Base-by-base conservation (phyloP, 2,329 filamentous ascomycete genomes). In the Emmonsiellopsis sp. region DNA sequence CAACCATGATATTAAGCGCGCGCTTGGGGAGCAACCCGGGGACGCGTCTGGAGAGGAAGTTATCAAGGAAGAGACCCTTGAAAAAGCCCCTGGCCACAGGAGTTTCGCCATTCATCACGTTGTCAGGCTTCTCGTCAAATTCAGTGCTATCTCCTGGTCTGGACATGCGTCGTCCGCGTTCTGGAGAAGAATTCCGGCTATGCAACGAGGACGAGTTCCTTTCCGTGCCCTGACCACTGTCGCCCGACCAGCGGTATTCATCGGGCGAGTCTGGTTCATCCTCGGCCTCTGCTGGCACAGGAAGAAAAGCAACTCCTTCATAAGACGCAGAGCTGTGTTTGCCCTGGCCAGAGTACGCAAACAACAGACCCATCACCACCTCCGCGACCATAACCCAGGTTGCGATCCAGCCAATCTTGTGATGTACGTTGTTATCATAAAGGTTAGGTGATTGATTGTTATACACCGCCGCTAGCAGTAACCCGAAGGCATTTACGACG, bases 341-440 rank as follows among this genome's bases (percentile, higher is more conserved):
- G 53, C 77, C 66, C 27, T 69, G 69, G 13, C 77, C 76, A 4
- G 79, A 76, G 56, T 86, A 80, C 42, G 77, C 72, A 51, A 83
- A 83, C 46, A 88, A 71, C 52, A 89, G 66, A 48, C 82, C 81
- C 65, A 95, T 74, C 40, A 86, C 62, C 13, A 86, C 77, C 72
- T 95, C 92, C 0, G 79, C 82, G 51, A 77, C 77, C 9, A 87
- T 77, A 3, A 91, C 75, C 76, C 82, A 86, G 2, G 86, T 92
- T 33, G 86, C 78, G 42, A 88, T 76, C 92, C 92, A 97, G 52
- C 90, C 90, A 43, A 92, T 78, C 68, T 87, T 90, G 73, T 90
- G 84, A 68, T 96, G 91, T n/a, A 86, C 81, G 65, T 95, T 95
- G 65, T 87, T 85, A 34, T 84, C 83, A 66, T 95, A 96, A 21